These are phyloP conservation scores for Naganishia sp. DNA, from an alignment of 1,284 basidiomycete species.

Conservation along the genomic window DNA sequence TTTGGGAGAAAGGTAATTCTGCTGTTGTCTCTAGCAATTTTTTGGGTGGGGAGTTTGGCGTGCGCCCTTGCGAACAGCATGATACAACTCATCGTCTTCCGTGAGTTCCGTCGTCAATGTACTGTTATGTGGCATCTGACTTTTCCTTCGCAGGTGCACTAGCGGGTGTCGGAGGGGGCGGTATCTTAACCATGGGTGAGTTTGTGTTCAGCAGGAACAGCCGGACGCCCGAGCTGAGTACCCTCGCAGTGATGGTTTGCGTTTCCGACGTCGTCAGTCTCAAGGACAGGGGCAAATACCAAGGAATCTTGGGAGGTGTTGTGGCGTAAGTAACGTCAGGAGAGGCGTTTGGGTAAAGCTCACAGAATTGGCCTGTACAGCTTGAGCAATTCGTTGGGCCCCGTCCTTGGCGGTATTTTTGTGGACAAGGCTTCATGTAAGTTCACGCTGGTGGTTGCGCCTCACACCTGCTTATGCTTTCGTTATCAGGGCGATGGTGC, in stretches of 20 bases:
- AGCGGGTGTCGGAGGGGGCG: conserved; percentile 49
- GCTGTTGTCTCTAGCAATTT: conserved; percentile 62
- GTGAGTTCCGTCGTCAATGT: conserved; percentile 49
- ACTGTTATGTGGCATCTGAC: not conserved
- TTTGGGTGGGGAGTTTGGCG: conserved; percentile 57
- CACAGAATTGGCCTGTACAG: conserved; percentile 36
- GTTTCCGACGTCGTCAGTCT: conserved; percentile 50
- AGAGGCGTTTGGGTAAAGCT: too few species aligned
- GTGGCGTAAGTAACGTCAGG: conserved; percentile 40
- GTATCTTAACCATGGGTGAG: conserved; percentile 44
- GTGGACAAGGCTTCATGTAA: conserved; percentile 41
- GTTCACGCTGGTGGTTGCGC: not conserved
- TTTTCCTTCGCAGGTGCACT: conserved; percentile 29
- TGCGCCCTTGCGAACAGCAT: conserved; percentile 66
- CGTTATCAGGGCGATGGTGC: conserved; percentile 58
- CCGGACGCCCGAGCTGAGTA: too few species aligned
- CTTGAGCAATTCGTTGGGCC: conserved; percentile 43
- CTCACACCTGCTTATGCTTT: not conserved
- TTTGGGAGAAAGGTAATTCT: conserved; percentile 72
- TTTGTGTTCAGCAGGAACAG: not conserved
- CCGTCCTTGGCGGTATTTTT: conserved; percentile 52
- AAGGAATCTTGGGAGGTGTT: conserved; percentile 49
- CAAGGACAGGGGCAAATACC: conserved; percentile 55
- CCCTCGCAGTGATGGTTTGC: conserved; percentile 32
- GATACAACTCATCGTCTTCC: conserved; percentile 70